Percentiles rank a stretch among this genome's conserved stretches.
Conservation (phyloP, 78 protist genomes). For the Thecamonas trahens region DNA sequence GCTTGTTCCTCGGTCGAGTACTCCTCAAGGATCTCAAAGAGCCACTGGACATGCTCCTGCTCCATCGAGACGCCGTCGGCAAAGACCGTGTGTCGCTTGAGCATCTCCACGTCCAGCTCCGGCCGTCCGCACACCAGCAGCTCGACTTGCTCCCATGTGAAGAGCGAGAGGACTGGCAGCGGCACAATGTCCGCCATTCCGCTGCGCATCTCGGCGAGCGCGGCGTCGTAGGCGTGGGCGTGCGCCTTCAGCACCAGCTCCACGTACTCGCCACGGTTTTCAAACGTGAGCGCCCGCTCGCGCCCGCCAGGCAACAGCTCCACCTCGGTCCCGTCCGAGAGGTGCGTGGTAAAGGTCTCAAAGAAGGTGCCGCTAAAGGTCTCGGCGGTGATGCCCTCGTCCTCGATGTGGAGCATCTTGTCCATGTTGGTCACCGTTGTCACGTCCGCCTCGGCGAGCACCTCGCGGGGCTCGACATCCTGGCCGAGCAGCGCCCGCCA, state of each 20-base stretch:
- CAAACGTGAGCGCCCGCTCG: neutral
- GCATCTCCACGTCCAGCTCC: slow-evolving; percentile 6
- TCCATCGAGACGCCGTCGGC: neutral
- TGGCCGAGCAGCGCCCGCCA: no score
- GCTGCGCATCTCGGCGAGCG: neutral
- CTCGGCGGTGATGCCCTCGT: neutral
- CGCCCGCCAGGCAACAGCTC: neutral
- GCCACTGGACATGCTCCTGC: no score
- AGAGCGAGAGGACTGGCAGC: neutral
- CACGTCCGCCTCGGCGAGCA: no score
- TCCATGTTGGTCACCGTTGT: neutral
- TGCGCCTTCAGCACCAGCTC: neutral
- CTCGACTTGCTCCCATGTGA: slow-evolving; percentile 17
- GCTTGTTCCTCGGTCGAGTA: no score
- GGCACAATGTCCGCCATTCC: neutral
- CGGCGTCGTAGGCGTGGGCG: neutral
- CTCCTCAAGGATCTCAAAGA: no score
- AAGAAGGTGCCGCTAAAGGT: neutral
- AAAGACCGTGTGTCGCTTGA: slow-evolving; percentile 11
- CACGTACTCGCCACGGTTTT: neutral
- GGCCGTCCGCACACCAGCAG: slow-evolving; percentile 1
- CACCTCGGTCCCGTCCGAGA: neutral
- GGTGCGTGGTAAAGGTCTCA: neutral
- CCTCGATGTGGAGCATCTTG: neutral
- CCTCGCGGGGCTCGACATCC: neutral